Base-by-base conservation (phyloP, 1,284 basidiomycete genomes). In the Hypsizygus ulmarius region DNA sequence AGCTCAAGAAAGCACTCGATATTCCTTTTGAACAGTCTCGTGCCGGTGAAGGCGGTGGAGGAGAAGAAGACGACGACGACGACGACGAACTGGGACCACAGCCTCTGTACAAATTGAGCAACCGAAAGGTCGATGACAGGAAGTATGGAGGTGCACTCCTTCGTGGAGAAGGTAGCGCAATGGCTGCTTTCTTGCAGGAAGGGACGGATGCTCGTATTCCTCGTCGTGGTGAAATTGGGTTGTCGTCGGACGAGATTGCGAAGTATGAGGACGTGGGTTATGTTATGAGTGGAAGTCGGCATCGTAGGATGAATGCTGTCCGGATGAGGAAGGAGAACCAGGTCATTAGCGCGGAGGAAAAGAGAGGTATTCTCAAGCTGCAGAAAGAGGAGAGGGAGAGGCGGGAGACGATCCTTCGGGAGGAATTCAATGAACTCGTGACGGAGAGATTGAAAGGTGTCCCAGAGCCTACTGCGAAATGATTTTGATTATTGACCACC, bases 261-360 rank as follows among this genome's bases (percentile, higher is more conserved):
- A 68, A 78, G 59, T 97, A 81, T 69, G 96, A 99, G 72, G 62
- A 73, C 32, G 88, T 88, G 12, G 96, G 96, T n/a, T 99, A 96
- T 67, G 96, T 99, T 47, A 99, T 99, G 97, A 93, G 90, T 60
- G 96, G 96, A 36, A 90, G 85, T 62, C 75, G 96, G 48, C 95
- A 99, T 66, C 77, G 85, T 54, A 79, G 90, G 63, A 97, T 97
- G 95, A 97, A 96, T 59, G 97, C 95, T 0, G 96, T 99, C 32
- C 87, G 97, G 52, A 90, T 97, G 82, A 77, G 96, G 60, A 97
- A 98, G 77, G 96, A 99, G 75, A 97, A 97, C 71, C 96, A 99
- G 72, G 94, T 99, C 52, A 96, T 97, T 65, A 93, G 87, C 58
- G 94, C 95, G 1, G 96, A 98, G 71, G 96, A 99, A 75, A 97